phyloP scores from a whole-genome alignment of 2,329 filamentous ascomycete species.

The Lithohypha guttulata region DNA sequence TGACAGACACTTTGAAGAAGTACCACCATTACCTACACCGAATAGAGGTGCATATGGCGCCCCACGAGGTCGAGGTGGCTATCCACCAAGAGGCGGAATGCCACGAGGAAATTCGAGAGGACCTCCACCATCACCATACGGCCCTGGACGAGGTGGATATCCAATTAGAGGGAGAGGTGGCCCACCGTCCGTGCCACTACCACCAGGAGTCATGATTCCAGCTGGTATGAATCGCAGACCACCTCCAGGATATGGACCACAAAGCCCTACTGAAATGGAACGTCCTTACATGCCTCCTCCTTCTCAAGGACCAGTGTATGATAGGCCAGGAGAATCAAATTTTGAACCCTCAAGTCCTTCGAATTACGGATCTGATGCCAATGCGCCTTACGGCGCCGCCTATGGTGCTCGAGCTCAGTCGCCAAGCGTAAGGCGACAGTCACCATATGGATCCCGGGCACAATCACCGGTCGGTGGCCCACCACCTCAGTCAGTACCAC shows the following conservation, averaged over 20 bases:
- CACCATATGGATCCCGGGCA: conserved; percentile 17
- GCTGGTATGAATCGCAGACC: conserved; percentile 35
- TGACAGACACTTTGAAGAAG: neutral
- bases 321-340: neutral
- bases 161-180: conserved; percentile 19
- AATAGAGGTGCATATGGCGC: conserved; percentile 32
- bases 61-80: conserved; percentile 25
- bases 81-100: conserved; percentile 22
- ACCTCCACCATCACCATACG: conserved; percentile 22
- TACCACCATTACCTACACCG: conserved; percentile 26
- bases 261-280: conserved; percentile 21
- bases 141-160: conserved; percentile 23
- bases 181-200: conserved; percentile 16
- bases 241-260: conserved; percentile 41
- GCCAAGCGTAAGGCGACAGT: conserved; percentile 20
- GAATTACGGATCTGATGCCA: conserved; percentile 2
- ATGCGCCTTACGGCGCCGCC: neutral
- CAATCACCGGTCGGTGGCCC: conserved; percentile 30
- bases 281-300: conserved; percentile 34
- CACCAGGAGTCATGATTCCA: conserved; percentile 32
- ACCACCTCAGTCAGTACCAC: conserved; percentile 47
- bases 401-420: conserved; percentile 8
- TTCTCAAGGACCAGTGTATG: neutral
- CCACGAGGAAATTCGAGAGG: conserved; percentile 28
- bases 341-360: conserved; percentile 5